Evolutionary conservation across 1,284 basidiomycete species (phyloP).

Genomic region (Trichosporon sp.): DNA sequence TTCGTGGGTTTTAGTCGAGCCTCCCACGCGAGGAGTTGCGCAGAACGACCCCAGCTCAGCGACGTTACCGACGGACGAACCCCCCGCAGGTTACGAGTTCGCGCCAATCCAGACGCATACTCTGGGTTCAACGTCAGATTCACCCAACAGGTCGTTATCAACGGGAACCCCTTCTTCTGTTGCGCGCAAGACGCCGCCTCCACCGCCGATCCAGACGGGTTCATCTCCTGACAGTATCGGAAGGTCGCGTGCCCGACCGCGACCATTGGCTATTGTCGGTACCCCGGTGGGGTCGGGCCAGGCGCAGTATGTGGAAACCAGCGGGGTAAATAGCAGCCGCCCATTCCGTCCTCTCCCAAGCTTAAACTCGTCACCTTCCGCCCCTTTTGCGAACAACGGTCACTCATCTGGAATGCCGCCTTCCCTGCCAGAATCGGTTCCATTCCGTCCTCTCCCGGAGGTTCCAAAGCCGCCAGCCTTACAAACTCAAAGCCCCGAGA

Average conservation of each 20-base stretch:
- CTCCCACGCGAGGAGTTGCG: not conserved
- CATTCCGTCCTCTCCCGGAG: conserved; percentile 2
- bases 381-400: not conserved
- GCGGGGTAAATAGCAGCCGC: not conserved
- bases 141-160: not conserved
- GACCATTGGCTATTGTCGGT: conserved; percentile 6
- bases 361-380: conserved; percentile 13
- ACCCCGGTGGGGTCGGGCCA: not conserved
- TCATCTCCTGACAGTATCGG: not conserved
- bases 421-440: conserved; percentile 5
- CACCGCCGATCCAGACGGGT: not conserved
- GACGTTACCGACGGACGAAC: not conserved
- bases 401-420: not conserved
- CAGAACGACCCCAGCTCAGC: conserved; percentile 11
- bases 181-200: conserved; percentile 1
- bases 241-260: not conserved
- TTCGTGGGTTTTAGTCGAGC: conserved; percentile 3
- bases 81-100: conserved; percentile 12
- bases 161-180: not conserved
- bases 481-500: not conserved
- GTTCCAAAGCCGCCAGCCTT: not conserved
- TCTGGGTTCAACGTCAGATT: not conserved
- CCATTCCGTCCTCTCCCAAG: conserved; percentile 14
- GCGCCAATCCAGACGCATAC: not conserved
- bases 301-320: conserved; percentile 1